Base-by-base conservation (phyloP, 2,329 filamentous ascomycete species). In the Diaporthe citrichinensis region DNA sequence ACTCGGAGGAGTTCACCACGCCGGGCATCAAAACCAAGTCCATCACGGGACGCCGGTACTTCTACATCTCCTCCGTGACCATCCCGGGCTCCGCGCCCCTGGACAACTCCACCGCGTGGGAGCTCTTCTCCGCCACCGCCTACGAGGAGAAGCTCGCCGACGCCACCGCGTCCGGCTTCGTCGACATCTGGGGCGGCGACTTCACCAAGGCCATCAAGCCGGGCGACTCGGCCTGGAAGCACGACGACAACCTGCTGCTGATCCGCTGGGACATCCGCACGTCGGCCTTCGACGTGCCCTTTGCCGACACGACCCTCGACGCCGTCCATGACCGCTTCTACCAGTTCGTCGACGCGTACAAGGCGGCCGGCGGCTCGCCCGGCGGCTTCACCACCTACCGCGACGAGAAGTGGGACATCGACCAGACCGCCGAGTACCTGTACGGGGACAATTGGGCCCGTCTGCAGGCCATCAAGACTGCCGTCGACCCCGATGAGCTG, bases 161-260 rank as follows among this genome's bases (percentile, higher is more conserved):
- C 59, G 72, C 72, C 2, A 8, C 12, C 2, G 59, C 72, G 8
- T 73, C 72, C 0, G 72, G 72, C 14, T 68, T 73, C 49, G 72
- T 73, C 49, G 72, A 73, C 46, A 57, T 73, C 49, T 73, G 72
- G 72, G 72, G 59, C 28, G 72, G 72, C 46, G 20, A 23, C 9
- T 73, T 46, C 72, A 73, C 49, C 59, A 73, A 68, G 51, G 39
- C 15, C n/a, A 4, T 73, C n/a, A n/a, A 23, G 44, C 25, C 59
- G 17, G 72, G 34, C 59, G 39, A 20, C 34, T 67, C 72, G n/a
- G 72, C 72, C 12, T 73, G 72, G 72, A 73, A 73, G 72, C 72
- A 73, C 72, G 72, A 73, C 59, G 46, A 44, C 59, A 68, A 73
- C 59, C 72, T 73, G 72, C 72, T 73, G 72, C 61, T 73, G 20